A percentile compares a stretch with the other conserved stretches of the same genome.
phyloP scores from a whole-genome alignment of 140 eudicot species.

The Senecio squalidus region DNA sequence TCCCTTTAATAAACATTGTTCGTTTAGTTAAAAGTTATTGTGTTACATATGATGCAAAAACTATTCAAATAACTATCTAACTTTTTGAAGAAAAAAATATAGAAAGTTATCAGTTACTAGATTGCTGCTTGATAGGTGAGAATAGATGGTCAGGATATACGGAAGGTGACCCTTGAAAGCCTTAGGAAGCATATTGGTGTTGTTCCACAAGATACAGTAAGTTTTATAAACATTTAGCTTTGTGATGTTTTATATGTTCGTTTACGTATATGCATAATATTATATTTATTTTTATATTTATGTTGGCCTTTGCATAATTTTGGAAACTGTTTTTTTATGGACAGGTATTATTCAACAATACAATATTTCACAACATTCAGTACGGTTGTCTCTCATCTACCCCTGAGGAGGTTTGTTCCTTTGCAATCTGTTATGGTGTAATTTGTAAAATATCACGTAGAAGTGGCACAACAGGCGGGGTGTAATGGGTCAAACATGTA shows the following conservation, averaged over 20 bases:
- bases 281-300: not conserved
- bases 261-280: not conserved
- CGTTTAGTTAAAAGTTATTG: not conserved
- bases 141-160: slow-evolving; percentile 87
- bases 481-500: no score
- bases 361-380: slow-evolving; percentile 85
- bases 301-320: slow-evolving; percentile 8
- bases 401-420: slow-evolving; percentile 66
- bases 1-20: no score
- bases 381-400: slow-evolving; percentile 88
- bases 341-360: slow-evolving; percentile 92
- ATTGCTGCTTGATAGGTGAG: slow-evolving; percentile 45
- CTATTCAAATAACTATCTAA: not conserved
- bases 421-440: slow-evolving; percentile 7
- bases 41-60: slow-evolving; percentile 3
- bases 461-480: no score
- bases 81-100: not conserved
- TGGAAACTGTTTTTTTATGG: slow-evolving; percentile 15
- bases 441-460: no score
- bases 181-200: slow-evolving; percentile 77
- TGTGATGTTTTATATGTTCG: not conserved
- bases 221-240: slow-evolving; percentile 10
- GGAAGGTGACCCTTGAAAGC: slow-evolving; percentile 69
- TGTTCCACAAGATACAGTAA: slow-evolving; percentile 97
- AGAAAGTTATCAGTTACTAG: not conserved